Conservation (phyloP, 2,329 filamentous ascomycete genomes). For the Fusarium sp. region DNA sequence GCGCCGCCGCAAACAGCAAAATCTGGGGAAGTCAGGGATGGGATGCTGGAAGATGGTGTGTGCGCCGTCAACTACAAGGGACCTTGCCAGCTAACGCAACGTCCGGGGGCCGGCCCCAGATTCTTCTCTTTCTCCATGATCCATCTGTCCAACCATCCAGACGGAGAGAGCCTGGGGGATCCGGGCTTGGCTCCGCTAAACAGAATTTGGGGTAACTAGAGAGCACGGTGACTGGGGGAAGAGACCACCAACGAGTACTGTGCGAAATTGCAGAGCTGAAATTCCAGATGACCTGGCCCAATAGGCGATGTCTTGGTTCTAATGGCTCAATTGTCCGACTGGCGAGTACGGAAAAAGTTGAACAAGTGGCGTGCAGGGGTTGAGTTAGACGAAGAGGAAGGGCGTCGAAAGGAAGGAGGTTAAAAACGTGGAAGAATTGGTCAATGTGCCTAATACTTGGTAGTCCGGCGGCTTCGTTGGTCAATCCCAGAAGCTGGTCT, state of each 20-base stretch:
- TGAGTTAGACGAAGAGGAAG: conserved; percentile 28
- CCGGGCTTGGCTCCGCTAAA: conserved; percentile 42
- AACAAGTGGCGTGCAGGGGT: conserved; percentile 40
- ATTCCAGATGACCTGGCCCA: conserved; percentile 12
- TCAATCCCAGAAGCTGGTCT: conserved; percentile 32
- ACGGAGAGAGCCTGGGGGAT: conserved; percentile 33
- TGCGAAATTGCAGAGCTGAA: conserved; percentile 30
- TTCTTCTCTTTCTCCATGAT: conserved; percentile 19
- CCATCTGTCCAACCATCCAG: neutral
- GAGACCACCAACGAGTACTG: conserved; percentile 31
- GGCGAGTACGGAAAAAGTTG: conserved; percentile 16
- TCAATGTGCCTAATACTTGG: conserved; percentile 8
- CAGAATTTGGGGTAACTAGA: conserved; percentile 43
- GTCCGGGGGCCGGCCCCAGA: conserved; percentile 37
- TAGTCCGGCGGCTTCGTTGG: conserved; percentile 22
- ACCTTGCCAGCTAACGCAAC: conserved; percentile 40
- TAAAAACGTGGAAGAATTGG: conserved; percentile 45
- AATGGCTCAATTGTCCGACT: conserved; percentile 22
- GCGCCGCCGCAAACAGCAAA: conserved; percentile 39
- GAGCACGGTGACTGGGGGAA: conserved; percentile 40
- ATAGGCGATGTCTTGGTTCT: conserved; percentile 23
- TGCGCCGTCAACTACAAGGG: conserved; percentile 46
- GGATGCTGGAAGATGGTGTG: conserved; percentile 46
- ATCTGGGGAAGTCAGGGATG: conserved; percentile 53
- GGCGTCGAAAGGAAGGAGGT: conserved; percentile 32